Evolutionary conservation across 768 basidiomycete genomes (phyloP), one percentile per base, ranked within the genome.

Genomic region (Multifurca ochricompacta): DNA sequence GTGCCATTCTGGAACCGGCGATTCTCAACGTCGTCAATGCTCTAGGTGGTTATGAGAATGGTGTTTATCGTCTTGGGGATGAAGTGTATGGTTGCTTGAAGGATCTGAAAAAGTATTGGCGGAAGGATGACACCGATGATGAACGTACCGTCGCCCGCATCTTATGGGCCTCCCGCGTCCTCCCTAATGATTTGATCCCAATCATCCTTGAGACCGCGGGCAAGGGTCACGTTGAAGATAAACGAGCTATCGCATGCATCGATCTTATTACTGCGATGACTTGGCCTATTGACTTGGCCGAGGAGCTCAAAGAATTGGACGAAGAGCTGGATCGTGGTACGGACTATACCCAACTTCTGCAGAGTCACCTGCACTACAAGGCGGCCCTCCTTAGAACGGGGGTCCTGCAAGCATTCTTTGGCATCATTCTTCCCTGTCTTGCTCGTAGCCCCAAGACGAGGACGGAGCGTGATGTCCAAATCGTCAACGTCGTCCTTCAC

Each of bases 221-320:
- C 10, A 79, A 81, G 48, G 88, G 88, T 0, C 68, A 74, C 19
- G 82, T 87, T 30, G 88, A 91, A 59, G 88, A 92, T 69, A 87
- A 85, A 62, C 76, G 88, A 44, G 91, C 90, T 0, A 78, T 95
- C 25, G 80, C 84, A 0, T 87, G 85, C 59, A 85, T 83, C 7
- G 96, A 98, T 66, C 74, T 99, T 21, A 84, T 98, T 66, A 89
- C 91, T 0, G 93, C 94, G 0, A 90, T 99, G 89, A 98, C 95
- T 1, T 99, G 96, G 96, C 96, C 96, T 0, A 95, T 99, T 50
- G 91, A 98, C 68, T 74, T 98, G 59, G 88, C 91, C 0, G 88
- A 91, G 63, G 96, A 98, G 69, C 74, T 99, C 59, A 88, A 87
- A 63, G 96, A 98, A 65, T 80, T 97, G 50, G 85, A 87, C 65